Percentiles rank a stretch among this genome's conserved stretches.
phyloP scores from a whole-genome alignment of 2,329 filamentous ascomycete genomes.

The Beauveria asiatica region DNA sequence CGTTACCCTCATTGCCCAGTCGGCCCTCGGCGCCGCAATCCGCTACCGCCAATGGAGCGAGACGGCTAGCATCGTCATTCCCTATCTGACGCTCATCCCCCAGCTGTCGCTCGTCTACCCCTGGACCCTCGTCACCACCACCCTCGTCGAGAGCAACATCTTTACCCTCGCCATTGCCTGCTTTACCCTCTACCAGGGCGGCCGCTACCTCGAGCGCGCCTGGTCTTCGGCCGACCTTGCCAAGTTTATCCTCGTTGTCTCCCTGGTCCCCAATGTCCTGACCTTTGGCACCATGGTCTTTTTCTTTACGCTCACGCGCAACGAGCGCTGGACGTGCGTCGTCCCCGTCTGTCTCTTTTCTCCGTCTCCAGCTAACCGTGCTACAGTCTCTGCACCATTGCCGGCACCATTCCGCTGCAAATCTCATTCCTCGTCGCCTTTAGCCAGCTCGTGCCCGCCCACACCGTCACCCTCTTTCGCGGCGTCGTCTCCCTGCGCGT shows the following conservation, averaged over 20 bases:
- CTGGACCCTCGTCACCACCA: slow-evolving; percentile 83
- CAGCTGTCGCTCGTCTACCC: slow-evolving; percentile 78
- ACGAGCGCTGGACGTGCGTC: slow-evolving; percentile 61
- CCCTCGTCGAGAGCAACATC: slow-evolving; percentile 87
- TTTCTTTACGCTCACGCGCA: slow-evolving; percentile 62
- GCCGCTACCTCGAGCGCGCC: slow-evolving; percentile 88
- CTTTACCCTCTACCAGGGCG: slow-evolving; percentile 79
- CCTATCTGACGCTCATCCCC: slow-evolving; percentile 82
- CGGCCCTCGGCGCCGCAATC: slow-evolving; percentile 72
- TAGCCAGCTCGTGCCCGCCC: slow-evolving; percentile 93
- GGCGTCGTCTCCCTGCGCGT: slow-evolving; percentile 85
- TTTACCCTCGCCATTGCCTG: slow-evolving; percentile 73
- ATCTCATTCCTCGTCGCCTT: slow-evolving; percentile 93
- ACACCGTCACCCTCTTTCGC: slow-evolving; percentile 90
- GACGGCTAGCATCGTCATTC: slow-evolving; percentile 60
- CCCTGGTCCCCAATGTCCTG: slow-evolving; percentile 71
- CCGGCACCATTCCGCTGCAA: slow-evolving; percentile 81
- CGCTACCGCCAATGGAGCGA: slow-evolving; percentile 61
- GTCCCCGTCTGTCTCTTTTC: background rate
- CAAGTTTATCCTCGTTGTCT: slow-evolving; percentile 74
- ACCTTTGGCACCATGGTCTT: slow-evolving; percentile 65
- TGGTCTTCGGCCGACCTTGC: slow-evolving; percentile 90
- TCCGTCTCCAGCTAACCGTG: background rate
- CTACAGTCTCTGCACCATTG: slow-evolving; percentile 66
- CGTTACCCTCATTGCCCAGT: slow-evolving; percentile 65